Conservation (phyloP, 1,139 yeast species). For the Scheffersomyces insectosa region DNA sequence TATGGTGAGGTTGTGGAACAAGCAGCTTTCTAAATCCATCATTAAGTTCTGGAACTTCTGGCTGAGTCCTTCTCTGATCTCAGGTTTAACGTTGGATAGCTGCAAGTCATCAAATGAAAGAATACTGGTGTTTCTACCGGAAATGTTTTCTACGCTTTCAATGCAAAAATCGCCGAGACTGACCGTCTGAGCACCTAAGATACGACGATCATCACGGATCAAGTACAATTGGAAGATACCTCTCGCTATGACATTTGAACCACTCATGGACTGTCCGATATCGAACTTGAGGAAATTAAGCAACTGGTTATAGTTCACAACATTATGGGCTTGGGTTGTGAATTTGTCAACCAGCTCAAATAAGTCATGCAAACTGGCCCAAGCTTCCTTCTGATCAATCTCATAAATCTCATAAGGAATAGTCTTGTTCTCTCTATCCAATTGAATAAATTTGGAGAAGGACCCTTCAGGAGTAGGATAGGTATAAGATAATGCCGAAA, state of each 20-base stretch:
- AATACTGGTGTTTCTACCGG: conserved; percentile 23
- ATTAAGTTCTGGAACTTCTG: conserved; percentile 10
- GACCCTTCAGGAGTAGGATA: conserved; percentile 29
- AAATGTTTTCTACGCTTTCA: conserved; percentile 25
- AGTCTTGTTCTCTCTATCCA: conserved; percentile 54
- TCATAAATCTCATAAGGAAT: conserved; percentile 51
- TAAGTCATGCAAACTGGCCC: conserved; percentile 34
- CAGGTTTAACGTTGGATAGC: conserved; percentile 8
- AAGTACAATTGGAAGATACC: conserved; percentile 63
- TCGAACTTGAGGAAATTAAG: conserved; percentile 35
- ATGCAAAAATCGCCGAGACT: conserved; percentile 16
- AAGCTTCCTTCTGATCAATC: conserved; percentile 23
- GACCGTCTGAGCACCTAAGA: conserved; percentile 33
- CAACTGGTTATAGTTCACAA: conserved; percentile 34
- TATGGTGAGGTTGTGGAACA: conserved; percentile 57
- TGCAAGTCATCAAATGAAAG: conserved; percentile 14
- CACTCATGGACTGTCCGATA: conserved; percentile 25
- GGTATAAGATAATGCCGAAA: conserved; percentile 7
- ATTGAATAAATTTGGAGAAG: conserved; percentile 52
- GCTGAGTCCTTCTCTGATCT: neutral
- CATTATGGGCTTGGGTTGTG: conserved; percentile 20
- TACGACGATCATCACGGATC: conserved; percentile 58
- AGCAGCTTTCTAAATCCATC: conserved; percentile 43
- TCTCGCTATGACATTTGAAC: conserved; percentile 55
- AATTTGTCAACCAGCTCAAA: conserved; percentile 32